Conservation (phyloP, 2,329 filamentous ascomycete genomes). For the Tolypocladium amazonense region DNA sequence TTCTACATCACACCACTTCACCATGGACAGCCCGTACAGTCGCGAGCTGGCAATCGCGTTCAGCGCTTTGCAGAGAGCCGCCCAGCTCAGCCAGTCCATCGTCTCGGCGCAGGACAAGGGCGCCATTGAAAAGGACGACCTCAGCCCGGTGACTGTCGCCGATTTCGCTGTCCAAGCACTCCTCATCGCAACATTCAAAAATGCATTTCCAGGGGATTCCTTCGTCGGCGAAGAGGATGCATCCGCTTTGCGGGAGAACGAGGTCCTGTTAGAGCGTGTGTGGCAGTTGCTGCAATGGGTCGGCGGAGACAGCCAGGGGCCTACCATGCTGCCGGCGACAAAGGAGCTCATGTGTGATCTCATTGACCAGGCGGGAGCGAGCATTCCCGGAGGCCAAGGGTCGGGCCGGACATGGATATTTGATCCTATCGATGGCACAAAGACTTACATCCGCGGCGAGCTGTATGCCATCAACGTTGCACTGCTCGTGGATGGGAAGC, state of each 20-base stretch:
- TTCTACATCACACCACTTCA: not conserved
- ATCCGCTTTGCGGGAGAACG: constrained; percentile 31
- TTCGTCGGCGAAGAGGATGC: constrained; percentile 49
- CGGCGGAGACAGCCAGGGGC: constrained; percentile 11
- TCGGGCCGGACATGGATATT: constrained; percentile 44
- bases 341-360: constrained; percentile 38
- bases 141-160: constrained; percentile 47
- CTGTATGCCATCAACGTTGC: constrained; percentile 49
- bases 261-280: constrained; percentile 32
- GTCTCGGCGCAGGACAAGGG: constrained; percentile 37
- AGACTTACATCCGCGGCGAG: constrained; percentile 42
- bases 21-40: constrained; percentile 31
- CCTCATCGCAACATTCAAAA: constrained; percentile 37
- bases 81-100: constrained; percentile 38
- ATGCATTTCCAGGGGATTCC: constrained; percentile 37
- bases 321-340: constrained; percentile 21
- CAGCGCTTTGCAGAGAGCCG: constrained; percentile 31
- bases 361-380: constrained; percentile 40
- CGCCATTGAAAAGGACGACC: constrained; percentile 40
- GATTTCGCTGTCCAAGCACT: constrained; percentile 50
- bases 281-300: constrained; percentile 31
- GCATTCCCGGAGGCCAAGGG: constrained; percentile 19
- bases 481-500: constrained; percentile 37
- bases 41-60: constrained; percentile 33
- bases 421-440: constrained; percentile 50